Percentiles rank a stretch among this genome's conserved stretches.
Evolutionary conservation across 148 eudicot species (phyloP).

Genomic region (Heliosperma pusillum): DNA sequence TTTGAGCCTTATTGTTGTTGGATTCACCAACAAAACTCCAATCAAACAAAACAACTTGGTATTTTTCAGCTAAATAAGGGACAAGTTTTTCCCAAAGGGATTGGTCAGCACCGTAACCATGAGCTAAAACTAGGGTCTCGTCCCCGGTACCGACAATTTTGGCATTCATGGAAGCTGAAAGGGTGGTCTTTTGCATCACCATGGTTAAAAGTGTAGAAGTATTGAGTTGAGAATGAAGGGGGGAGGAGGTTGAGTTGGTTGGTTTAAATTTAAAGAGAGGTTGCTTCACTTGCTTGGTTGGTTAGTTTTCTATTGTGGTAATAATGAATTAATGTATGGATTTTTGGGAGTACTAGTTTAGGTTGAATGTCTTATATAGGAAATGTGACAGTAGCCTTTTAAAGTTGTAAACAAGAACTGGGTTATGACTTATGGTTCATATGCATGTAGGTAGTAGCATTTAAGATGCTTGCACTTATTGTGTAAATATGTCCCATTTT

Average conservation of each 20-base stretch:
- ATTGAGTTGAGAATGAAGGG: background rate
- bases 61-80: conserved; percentile 38
- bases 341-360: conserved; percentile 13
- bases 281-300: conserved; percentile 11
- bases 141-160: conserved; percentile 53
- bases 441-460: background rate
- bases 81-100: conserved; percentile 72
- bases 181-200: conserved; percentile 40
- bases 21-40: conserved; percentile 64
- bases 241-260: background rate
- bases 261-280: background rate
- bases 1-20: background rate
- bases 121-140: conserved; percentile 60
- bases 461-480: too few relatives aligned
- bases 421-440: background rate
- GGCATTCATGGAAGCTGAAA: conserved; percentile 60
- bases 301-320: conserved; percentile 2
- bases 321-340: background rate
- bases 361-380: conserved; percentile 22
- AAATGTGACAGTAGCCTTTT: conserved; percentile 6
- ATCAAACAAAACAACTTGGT: conserved; percentile 58
- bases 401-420: background rate
- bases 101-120: conserved; percentile 80
- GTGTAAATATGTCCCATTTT: too few relatives aligned
- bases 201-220: conserved; percentile 25